phyloP scores from a whole-genome alignment of 2,329 filamentous ascomycete species.

The Cladorrhinum sp. region DNA sequence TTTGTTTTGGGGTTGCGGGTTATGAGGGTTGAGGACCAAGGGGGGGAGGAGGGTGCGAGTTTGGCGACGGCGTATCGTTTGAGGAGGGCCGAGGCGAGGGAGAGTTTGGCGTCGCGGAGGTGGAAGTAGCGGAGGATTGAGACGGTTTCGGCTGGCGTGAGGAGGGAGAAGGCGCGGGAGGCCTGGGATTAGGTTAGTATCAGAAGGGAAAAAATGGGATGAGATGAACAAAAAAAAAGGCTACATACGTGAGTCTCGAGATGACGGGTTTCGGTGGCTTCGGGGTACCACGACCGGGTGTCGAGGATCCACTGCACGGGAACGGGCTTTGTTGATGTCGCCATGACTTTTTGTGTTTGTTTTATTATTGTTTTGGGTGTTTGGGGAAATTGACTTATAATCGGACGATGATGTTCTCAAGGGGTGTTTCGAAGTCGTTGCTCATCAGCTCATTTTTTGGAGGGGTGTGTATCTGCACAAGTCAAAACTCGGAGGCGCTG shows the following conservation, averaged over 20 bases:
- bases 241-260: conserved; percentile 46
- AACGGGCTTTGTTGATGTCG: conserved; percentile 30
- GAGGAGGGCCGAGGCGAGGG: conserved; percentile 67
- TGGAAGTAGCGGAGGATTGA: conserved; percentile 61
- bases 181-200: conserved; percentile 41
- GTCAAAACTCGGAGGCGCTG: background rate
- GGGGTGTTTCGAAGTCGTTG: conserved; percentile 3
- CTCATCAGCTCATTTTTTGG: conserved; percentile 7
- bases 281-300: conserved; percentile 57
- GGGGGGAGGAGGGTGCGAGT: conserved; percentile 45
- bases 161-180: conserved; percentile 50
- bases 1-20: conserved; percentile 55
- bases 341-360: background rate
- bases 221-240: too few species aligned
- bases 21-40: conserved; percentile 59
- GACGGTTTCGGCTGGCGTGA: conserved; percentile 53
- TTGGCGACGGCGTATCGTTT: conserved; percentile 68
- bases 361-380: conserved; percentile 7
- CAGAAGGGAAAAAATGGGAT: background rate
- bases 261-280: conserved; percentile 46
- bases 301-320: conserved; percentile 61
- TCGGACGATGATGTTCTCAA: background rate
- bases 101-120: conserved; percentile 70
- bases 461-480: background rate
- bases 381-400: background rate